Evolutionary conservation across 257 asterid genomes (phyloP), one percentile per base, ranked within the genome.

Genomic region (Nicotiana sylvestris): DNA sequence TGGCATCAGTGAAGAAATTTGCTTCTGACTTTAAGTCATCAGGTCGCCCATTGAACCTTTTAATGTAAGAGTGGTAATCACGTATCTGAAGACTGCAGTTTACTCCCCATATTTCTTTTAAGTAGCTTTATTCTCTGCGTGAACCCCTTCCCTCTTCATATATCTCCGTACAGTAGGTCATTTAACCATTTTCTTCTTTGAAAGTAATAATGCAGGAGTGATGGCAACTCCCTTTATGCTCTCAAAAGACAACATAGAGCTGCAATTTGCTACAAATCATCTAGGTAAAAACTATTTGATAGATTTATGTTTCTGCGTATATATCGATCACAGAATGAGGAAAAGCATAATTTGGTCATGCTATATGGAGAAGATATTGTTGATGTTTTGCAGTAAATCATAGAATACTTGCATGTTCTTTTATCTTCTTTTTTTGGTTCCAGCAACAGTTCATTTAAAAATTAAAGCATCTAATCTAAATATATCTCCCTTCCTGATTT

Each of bases 141-240:
- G 79, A 25, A 74, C 27, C 25, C 0, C 15, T 25, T 25, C 61
- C 62, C 43, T 3, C 62, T 74, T 25, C 15, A 25, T 13, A 25
- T 49, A 27, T 49, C 25, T 70, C 35, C 43, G 27, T 3, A n/a
- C 21, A 21, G 21, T 37, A 46, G n/a, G 39, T 74, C 39, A 2
- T 18, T 16, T 58, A 30, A 30, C 5, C 80, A 29, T 86, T 64
- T 74, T 81, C 57, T 89, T 58, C 69, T 4, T 78, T 76, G 25
- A 78, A 87, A 95, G 99, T 83, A 95, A 94, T 69, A 95, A 95
- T 87, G 99, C 97, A 77, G 99, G 99, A 80, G 56, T 94, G 30
- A 91, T 95, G 98, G 92, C 88, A 18, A 83, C 92, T 17, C 94
- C 98, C 1, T 95, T 89, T 89, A 79, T 46, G 89, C 94, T 95